A percentile compares a stretch with the other conserved stretches of the same genome.
Evolutionary conservation across 768 basidiomycete species (phyloP).

Genomic region (Boletus tylopilopsis): DNA sequence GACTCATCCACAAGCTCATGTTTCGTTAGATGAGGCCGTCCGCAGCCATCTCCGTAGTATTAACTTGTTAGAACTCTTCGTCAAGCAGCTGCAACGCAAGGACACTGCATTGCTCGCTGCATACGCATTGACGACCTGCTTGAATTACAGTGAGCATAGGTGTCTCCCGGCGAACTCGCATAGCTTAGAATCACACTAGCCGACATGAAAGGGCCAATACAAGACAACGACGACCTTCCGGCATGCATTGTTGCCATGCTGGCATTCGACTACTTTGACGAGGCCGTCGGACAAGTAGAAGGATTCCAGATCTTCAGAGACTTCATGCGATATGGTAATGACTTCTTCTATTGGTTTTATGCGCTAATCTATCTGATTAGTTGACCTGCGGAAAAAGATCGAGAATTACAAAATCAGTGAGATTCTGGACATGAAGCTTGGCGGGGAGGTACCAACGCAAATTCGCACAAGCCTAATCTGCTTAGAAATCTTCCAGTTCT

Average conservation of each 20-base stretch:
- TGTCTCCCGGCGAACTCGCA: background rate
- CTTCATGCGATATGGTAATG: conserved; percentile 22
- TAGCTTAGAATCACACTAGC: conserved; percentile 4
- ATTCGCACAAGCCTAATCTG: conserved; percentile 18
- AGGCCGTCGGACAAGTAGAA: conserved; percentile 17
- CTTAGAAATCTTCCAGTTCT: conserved; percentile 18
- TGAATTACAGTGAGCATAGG: conserved; percentile 12
- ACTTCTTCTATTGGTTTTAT: too few species aligned
- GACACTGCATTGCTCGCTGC: conserved; percentile 16
- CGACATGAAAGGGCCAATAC: conserved; percentile 13
- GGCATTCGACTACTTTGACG: conserved; percentile 20
- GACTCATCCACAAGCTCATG: background rate
- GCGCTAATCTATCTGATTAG: background rate
- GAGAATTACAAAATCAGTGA: conserved; percentile 6
- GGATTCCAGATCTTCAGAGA: conserved; percentile 22
- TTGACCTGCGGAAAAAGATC: conserved; percentile 1
- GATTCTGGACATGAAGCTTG: conserved; percentile 14
- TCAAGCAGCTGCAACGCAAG: conserved; percentile 9
- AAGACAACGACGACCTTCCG: conserved; percentile 2
- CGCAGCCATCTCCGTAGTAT: conserved; percentile 7
- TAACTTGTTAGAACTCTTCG: conserved; percentile 1
- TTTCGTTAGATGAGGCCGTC: background rate
- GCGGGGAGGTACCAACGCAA: conserved; percentile 5
- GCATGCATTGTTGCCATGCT: conserved; percentile 19
- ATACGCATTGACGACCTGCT: conserved; percentile 15